Conservation (phyloP, 768 basidiomycete genomes). For the Panus rudis region DNA sequence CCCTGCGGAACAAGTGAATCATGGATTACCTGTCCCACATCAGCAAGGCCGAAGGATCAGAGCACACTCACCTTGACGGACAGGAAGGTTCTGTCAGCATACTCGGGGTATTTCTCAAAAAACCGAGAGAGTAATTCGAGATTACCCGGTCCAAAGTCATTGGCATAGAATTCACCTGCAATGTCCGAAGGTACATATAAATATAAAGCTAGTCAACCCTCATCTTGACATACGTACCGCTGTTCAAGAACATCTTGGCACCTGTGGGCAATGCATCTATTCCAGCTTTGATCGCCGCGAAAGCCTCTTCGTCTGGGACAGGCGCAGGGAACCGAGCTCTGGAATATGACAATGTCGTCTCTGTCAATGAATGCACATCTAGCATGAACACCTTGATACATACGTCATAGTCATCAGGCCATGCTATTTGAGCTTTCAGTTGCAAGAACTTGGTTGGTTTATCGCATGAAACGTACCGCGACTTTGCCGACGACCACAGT, state of each 20-base stretch:
- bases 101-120: conserved; percentile 38
- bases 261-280: conserved; percentile 35
- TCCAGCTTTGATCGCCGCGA: conserved; percentile 52
- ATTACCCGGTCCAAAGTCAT: conserved; percentile 33
- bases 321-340: conserved; percentile 6
- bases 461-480: conserved; percentile 24
- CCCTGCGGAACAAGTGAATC: too few relatives aligned
- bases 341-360: too few relatives aligned
- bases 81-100: conserved; percentile 40
- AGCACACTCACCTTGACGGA: conserved; percentile 46
- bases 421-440: conserved; percentile 20
- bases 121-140: conserved; percentile 43
- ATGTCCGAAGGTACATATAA: background rate
- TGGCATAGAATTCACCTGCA: conserved; percentile 54
- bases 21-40: background rate
- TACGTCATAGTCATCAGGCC: conserved; percentile 57
- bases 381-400: conserved; percentile 7
- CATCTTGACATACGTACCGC: conserved; percentile 29
- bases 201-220: conserved; percentile 16
- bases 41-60: background rate
- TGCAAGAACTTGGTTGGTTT: background rate
- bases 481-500: conserved; percentile 31
- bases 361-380: conserved; percentile 2
- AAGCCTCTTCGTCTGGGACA: conserved; percentile 50
- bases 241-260: conserved; percentile 44